Evolutionary conservation across 2,329 filamentous ascomycete species (phyloP).

Genomic region (Elsinoe arachidis): DNA sequence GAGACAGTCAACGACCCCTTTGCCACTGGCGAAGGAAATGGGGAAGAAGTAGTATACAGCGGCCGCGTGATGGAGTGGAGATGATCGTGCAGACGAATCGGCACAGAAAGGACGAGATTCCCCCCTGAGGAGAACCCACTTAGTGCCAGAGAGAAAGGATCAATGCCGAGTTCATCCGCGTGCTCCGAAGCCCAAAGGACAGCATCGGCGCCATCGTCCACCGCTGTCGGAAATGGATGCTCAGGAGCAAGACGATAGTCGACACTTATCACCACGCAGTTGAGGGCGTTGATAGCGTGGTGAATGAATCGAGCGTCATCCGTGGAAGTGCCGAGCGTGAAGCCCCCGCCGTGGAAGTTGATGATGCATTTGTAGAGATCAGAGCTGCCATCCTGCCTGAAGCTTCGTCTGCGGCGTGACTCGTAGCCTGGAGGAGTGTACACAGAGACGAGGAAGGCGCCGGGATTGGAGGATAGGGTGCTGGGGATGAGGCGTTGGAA

Average conservation of each 20-base stretch:
- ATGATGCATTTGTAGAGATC: constrained; percentile 47
- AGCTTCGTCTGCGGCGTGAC: constrained; percentile 30
- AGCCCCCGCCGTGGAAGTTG: constrained; percentile 58
- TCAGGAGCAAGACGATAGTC: constrained; percentile 55
- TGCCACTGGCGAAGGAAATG: background rate
- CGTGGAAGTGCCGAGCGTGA: constrained; percentile 50
- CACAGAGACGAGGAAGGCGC: constrained; percentile 48
- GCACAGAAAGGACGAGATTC: constrained; percentile 55
- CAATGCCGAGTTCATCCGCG: constrained; percentile 48
- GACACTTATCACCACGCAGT: constrained; percentile 52
- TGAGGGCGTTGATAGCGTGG: constrained; percentile 46
- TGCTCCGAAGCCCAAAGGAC: constrained; percentile 50
- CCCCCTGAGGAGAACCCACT: constrained; percentile 56
- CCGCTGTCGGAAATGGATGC: constrained; percentile 52
- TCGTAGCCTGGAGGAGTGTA: constrained; percentile 49
- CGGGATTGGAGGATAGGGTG: constrained; percentile 37
- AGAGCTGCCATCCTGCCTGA: constrained; percentile 18
- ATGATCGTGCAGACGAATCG: constrained; percentile 47
- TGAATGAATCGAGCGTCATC: constrained; percentile 55
- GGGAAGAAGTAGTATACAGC: constrained; percentile 10
- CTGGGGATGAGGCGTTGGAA: constrained; percentile 51
- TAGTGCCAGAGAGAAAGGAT: constrained; percentile 48
- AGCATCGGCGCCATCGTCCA: constrained; percentile 56
- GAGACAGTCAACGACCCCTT: background rate
- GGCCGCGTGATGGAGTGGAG: constrained; percentile 26